These are phyloP conservation scores for Thermomucor indicae-seudaticae DNA, from an alignment of 371 early-diverging fungal genomes.

Conservation along the genomic window DNA sequence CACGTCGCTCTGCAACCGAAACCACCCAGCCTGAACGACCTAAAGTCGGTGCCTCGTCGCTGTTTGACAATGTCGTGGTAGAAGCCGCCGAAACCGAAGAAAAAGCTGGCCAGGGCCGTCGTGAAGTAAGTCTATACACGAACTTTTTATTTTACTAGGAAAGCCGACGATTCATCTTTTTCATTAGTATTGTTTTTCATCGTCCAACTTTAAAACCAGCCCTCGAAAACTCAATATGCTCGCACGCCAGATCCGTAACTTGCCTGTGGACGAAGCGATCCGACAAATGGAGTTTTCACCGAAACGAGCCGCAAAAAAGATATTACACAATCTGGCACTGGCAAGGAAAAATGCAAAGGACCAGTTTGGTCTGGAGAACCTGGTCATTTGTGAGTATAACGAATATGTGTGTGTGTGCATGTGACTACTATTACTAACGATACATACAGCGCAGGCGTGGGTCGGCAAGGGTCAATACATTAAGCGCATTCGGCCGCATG, in stretches of 20 bases:
- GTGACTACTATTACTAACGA: not conserved
- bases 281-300: conserved; percentile 83
- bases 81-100: conserved; percentile 30
- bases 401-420: not conserved
- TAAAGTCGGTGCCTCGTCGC: conserved; percentile 52
- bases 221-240: conserved; percentile 84
- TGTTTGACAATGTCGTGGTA: conserved; percentile 50
- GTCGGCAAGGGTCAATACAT: conserved; percentile 86
- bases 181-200: conserved; percentile 60
- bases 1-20: conserved; percentile 8
- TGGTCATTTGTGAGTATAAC: conserved; percentile 37
- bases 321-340: conserved; percentile 70
- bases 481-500: conserved; percentile 68
- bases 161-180: not conserved
- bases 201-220: conserved; percentile 69
- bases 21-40: conserved; percentile 26
- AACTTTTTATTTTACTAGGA: not conserved
- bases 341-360: conserved; percentile 68
- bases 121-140: conserved; percentile 32
- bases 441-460: conserved; percentile 63
- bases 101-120: conserved; percentile 31
- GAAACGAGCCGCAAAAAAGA: conserved; percentile 71
- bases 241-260: conserved; percentile 79
- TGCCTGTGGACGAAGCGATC: conserved; percentile 78
- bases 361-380: conserved; percentile 65